Evolutionary conservation across 2,329 filamentous ascomycete genomes (phyloP), one percentile per base, ranked within the genome.

Genomic region (Emergomyces pasteurianus): DNA sequence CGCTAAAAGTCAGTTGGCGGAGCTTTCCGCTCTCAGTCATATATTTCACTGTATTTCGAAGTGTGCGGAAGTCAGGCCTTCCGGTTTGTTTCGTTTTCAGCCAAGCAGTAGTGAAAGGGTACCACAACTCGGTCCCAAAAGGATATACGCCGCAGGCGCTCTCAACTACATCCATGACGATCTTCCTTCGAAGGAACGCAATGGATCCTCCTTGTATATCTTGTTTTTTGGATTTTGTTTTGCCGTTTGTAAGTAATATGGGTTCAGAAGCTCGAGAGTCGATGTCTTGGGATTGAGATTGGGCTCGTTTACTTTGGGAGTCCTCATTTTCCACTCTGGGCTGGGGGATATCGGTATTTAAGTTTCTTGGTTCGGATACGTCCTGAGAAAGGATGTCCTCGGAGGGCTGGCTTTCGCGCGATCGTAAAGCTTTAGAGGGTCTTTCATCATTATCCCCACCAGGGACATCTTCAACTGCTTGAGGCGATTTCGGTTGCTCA

Each of bases 111-210:
- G 75, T 72, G 64, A 83, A 84, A 9, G 83, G 79, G 63, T 78
- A 75, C 69, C 76, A 78, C n/a, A 85, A 75, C 64, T 84, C 81
- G 52, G 74, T 74, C 28, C 81, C 78, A 43, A 80, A 76, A 2
- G 83, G 81, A 59, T 81, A 84, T 2, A 81, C 78, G 8, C 84
- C 84, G 53, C 77, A 76, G 60, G 79, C 80, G 56, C 77, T 75
- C 52, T 80, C 73, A 14, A 86, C 67, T 46, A 86, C 79, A 31
- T 83, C 77, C 67, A 82, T 70, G 3, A 86, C 72, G 36, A 85
- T 79, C 21, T 77, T 77, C 58, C 73, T 76, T 36, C 80, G 76
- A 46, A 78, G 69, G 53, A 77, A 67, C 26, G 71, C 72, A 46
- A 81, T 69, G 2, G 75, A 77, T 12, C 80, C 80, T 34, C 73